These are phyloP conservation scores for Daldinia sp. DNA, from an alignment of 2,329 filamentous ascomycete species.

Conservation along the genomic window DNA sequence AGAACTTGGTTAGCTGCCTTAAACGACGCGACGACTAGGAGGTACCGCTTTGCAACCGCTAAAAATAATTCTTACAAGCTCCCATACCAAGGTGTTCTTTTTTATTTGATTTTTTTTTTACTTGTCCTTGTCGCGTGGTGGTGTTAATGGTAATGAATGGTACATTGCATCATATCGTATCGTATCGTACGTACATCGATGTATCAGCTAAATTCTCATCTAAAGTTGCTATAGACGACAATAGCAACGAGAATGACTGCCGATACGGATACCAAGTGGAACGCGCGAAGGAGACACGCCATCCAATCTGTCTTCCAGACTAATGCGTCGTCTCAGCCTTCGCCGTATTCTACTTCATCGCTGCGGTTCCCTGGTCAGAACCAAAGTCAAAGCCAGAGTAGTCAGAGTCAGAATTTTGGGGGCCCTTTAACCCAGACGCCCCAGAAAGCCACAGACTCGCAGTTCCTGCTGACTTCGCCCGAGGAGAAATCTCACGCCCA, in stretches of 20 bases:
- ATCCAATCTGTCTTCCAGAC: slow-evolving; percentile 69
- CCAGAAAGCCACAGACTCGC: slow-evolving; percentile 42
- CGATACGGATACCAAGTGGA: slow-evolving; percentile 60
- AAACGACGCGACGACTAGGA: slow-evolving; percentile 23
- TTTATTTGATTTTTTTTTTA: not conserved
- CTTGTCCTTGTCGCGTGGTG: not conserved
- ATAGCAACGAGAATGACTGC: slow-evolving; percentile 45
- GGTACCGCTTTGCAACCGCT: slow-evolving; percentile 16
- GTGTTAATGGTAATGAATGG: not conserved
- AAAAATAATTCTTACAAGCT: slow-evolving; percentile 41
- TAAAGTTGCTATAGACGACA: slow-evolving; percentile 23
- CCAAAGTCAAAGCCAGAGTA: slow-evolving; percentile 51
- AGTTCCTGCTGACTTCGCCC: slow-evolving; percentile 41
- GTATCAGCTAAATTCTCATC: slow-evolving; percentile 22
- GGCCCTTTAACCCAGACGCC: slow-evolving; percentile 51
- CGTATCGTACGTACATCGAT: slow-evolving; percentile 11
- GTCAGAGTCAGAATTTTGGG: slow-evolving; percentile 60
- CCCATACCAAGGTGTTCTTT: slow-evolving; percentile 9
- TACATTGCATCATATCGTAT: too few species aligned
- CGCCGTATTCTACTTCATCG: slow-evolving; percentile 58
- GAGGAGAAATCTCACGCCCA: slow-evolving; percentile 51
- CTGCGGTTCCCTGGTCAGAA: slow-evolving; percentile 54
- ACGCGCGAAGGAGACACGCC: slow-evolving; percentile 61
- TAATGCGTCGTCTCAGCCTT: slow-evolving; percentile 63
- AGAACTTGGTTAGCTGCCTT: slow-evolving; percentile 33